Base-by-base conservation (phyloP, 1,284 basidiomycete genomes). In the Phenoliferia sp. region DNA sequence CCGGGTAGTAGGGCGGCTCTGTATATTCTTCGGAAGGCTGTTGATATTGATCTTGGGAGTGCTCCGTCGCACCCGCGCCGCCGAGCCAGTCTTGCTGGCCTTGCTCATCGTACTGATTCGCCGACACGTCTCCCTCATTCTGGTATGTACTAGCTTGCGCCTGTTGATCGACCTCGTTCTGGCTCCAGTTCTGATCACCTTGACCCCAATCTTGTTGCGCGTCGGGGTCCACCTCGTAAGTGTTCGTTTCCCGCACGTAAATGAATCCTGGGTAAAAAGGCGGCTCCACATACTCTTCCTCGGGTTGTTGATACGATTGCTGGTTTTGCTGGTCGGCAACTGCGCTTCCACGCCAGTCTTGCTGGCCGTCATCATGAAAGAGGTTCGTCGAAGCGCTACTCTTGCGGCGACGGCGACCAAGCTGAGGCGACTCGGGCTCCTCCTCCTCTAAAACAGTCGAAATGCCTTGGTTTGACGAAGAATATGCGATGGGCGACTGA, bases 181-280 rank as follows among this genome's bases (percentile, higher is more conserved):
- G n/a, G n/a, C n/a, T n/a, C n/a, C n/a, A n/a, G n/a, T n/a, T n/a
- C n/a, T n/a, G n/a, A n/a, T n/a, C n/a, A n/a, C n/a, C n/a, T n/a
- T n/a, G n/a, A n/a, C n/a, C n/a, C n/a, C n/a, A n/a, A n/a, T n/a
- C n/a, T n/a, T n/a, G n/a, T n/a, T 69, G 64, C 34, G 63, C 64
- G 55, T 63, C 62, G 28, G 66, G 61, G 34, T 73, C 71, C 28
- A 69, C 59, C 28, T 65, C 29, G 64, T 73, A 73, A 31, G 65
- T 65, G 56, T 70, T 70, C 19, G 67, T 62, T 3, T 65, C 55
- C 19, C 60, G 55, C 61, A 70, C 66, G 65, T 71, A 73, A 32
- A 68, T 28, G 65, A 65, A 73, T 28, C 71, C 71, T 9, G 71
- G 71, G 54, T 73, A 73, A 65, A 60, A 56, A 1, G 67, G 67